Base-by-base conservation (phyloP, 2,329 filamentous ascomycete genomes). In the Neofusicoccum parvum region DNA sequence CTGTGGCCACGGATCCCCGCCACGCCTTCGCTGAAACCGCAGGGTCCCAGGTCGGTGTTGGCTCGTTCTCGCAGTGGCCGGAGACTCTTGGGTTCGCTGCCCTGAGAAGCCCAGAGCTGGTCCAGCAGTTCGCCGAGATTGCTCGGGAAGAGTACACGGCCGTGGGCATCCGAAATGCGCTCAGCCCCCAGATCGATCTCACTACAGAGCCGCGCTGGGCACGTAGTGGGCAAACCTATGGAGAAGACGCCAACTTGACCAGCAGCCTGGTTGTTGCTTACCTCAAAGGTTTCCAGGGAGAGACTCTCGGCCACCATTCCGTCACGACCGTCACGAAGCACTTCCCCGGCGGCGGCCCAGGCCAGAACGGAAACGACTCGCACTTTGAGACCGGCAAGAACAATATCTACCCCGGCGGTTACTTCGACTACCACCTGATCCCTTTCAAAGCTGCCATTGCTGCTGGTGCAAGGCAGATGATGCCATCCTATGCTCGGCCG, bases 331-430 rank as follows among this genome's bases (percentile, higher is more conserved):
- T 84, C 1, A 84, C 83, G 0, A 86, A 86, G 72, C 83, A 86
- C 67, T 86, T 86, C 68, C 83, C 83, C 0, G 84, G 84, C 4
- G 82, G 79, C 7, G 84, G 84, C 0, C 79, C 83, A 0, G 77
- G 81, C 69, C 73, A 82, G 65, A 73, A 82, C 53, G 84, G 84
- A 20, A 81, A 85, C 53, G 84, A 86, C 68, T 80, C 81, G 15
- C 84, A 86, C 64, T 86, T 85, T 67, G 71, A 72, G 0, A 85
- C 85, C 65, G 84, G 84, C 37, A 83, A 83, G 70, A 83, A 85
- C 63, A 75, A 79, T 66, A 80, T 80, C 0, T 86, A 85, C 56
- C 83, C 83, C 0, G 83, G 83, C 1, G 70, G 80, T 45, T 84
- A 85, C 66, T 75, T 83, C 10, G 81, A 84, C 1, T 77, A 85